phyloP scores from a whole-genome alignment of 495 filamentous ascomycete species.

The Neurospora hispaniola region DNA sequence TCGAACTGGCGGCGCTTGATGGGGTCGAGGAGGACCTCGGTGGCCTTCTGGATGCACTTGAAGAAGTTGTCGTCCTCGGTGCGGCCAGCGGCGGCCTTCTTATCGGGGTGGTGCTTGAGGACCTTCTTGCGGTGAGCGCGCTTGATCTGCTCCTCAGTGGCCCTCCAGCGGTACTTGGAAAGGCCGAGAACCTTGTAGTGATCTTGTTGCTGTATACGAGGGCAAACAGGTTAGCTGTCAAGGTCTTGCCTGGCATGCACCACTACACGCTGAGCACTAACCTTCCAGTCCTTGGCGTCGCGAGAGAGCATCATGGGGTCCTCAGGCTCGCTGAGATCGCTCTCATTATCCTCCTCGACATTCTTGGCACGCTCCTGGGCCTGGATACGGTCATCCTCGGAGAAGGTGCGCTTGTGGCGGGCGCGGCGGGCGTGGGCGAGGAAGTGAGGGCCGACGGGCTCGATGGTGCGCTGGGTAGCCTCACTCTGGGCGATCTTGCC shows the following conservation, averaged over 20 bases:
- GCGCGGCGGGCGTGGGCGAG: constrained; percentile 92
- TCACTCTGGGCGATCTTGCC: constrained; percentile 50
- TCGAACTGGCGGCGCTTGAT: constrained; percentile 91
- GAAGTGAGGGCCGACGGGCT: constrained; percentile 95
- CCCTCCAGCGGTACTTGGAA: constrained; percentile 78
- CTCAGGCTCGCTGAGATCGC: constrained; percentile 86
- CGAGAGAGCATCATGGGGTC: constrained; percentile 80
- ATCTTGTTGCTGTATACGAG: constrained; percentile 62
- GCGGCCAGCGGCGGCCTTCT: constrained; percentile 83
- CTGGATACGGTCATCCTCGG: constrained; percentile 94
- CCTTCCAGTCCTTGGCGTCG: constrained; percentile 99
- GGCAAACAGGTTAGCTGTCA: constrained; percentile 16
- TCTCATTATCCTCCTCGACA: constrained; percentile 81
- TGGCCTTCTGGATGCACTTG: constrained; percentile 99
- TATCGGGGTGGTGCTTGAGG: constrained; percentile 94
- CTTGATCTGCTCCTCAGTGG: constrained; percentile 97
- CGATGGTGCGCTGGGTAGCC: constrained; percentile 71
- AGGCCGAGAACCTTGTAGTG: constrained; percentile 96
- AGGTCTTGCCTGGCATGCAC: background rate
- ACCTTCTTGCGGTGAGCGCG: constrained; percentile 99
- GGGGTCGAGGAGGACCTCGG: constrained; percentile 84
- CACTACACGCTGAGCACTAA: constrained; percentile 22
- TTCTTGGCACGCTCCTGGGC: constrained; percentile 91
- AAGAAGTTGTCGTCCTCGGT: constrained; percentile 97
- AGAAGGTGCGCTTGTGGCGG: constrained; percentile 94